Percentiles rank a stretch among this genome's conserved stretches.
Evolutionary conservation across 2,329 filamentous ascomycete species (phyloP).

Genomic region (Fusarium robinianum): DNA sequence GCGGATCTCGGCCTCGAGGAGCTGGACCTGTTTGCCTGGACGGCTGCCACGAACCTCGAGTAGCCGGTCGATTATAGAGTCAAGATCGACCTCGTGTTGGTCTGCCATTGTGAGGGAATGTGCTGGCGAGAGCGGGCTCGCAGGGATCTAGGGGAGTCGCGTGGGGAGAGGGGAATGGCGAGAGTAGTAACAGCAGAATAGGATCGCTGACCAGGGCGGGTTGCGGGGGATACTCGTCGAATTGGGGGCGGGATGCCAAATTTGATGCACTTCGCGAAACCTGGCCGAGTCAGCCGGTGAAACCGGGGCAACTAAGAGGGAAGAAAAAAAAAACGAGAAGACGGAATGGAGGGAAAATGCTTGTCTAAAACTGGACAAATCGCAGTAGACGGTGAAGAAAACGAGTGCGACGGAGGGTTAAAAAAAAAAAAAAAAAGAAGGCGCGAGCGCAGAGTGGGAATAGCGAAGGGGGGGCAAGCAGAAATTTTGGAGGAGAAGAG

Average conservation of each 20-base stretch:
- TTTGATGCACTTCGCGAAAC: conserved; percentile 43
- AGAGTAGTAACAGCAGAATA: conserved; percentile 33
- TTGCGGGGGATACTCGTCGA: conserved; percentile 36
- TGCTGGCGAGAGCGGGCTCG: conserved; percentile 47
- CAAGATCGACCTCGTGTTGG: conserved; percentile 91
- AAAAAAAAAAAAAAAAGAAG: conserved; percentile 21
- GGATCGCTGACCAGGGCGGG: conserved; percentile 38
- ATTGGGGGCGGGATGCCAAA: conserved; percentile 35
- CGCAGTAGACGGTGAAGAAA: conserved; percentile 20
- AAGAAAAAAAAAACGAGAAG: conserved; percentile 5
- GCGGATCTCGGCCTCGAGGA: conserved; percentile 94
- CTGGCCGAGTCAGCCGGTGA: conserved; percentile 34
- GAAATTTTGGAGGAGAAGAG: conserved; percentile 31
- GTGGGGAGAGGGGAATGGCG: conserved; percentile 29
- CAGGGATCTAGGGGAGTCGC: conserved; percentile 39
- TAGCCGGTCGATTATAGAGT: conserved; percentile 98
- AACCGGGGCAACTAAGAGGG: conserved; percentile 13
- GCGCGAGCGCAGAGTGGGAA: conserved; percentile 21
- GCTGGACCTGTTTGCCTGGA: conserved; percentile 97
- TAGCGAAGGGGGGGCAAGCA: conserved; percentile 14
- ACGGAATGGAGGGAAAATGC: conserved; percentile 7
- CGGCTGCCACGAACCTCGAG: conserved; percentile 97
- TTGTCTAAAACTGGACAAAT: conserved; percentile 20
- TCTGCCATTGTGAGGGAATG: conserved; percentile 59
- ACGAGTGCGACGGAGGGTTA: conserved; percentile 11